Conservation (phyloP, 2,329 filamentous ascomycete genomes). For the Laburnicola sp. region DNA sequence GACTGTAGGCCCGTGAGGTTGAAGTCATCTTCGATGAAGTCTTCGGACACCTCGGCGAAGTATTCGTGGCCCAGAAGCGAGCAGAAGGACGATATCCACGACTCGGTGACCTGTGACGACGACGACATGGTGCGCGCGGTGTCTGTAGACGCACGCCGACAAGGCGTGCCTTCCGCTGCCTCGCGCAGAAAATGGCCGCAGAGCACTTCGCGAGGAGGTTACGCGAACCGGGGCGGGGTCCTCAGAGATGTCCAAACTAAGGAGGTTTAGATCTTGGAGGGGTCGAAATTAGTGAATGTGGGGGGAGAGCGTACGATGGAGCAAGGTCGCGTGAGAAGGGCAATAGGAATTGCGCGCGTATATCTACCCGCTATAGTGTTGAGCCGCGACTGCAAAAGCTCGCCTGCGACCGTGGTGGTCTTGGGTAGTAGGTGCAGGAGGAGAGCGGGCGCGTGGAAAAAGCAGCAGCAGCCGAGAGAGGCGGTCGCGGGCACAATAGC, state of each 20-base stretch:
- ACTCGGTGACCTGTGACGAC: slow-evolving; percentile 69
- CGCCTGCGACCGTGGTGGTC: slow-evolving; percentile 1
- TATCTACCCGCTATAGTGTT: slow-evolving; percentile 7
- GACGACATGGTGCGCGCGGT: slow-evolving; percentile 54
- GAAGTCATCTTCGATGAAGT: slow-evolving; percentile 99
- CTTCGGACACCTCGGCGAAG: slow-evolving; percentile 97
- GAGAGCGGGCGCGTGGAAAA: slow-evolving; percentile 1
- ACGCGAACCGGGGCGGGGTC: slow-evolving; percentile 8
- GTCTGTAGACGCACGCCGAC: slow-evolving; percentile 2
- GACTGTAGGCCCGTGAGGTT: slow-evolving; percentile 94
- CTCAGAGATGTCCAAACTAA: slow-evolving; percentile 20
- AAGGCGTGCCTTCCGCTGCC: background rate
- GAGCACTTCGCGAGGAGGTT: background rate
- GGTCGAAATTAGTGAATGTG: slow-evolving; percentile 36
- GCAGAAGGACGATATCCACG: slow-evolving; percentile 98
- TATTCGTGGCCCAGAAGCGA: slow-evolving; percentile 95
- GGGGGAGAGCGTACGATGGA: slow-evolving; percentile 19
- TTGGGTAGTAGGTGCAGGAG: slow-evolving; percentile 4
- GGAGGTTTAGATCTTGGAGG: slow-evolving; percentile 26
- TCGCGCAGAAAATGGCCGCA: background rate
- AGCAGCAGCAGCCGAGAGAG: background rate
- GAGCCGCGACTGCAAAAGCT: slow-evolving; percentile 8
- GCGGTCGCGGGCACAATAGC: background rate
- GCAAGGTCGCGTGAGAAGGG: background rate
- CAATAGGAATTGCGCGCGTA: background rate